phyloP scores from a whole-genome alignment of 805 yeast genomes.

The Danielia oregonensis region DNA sequence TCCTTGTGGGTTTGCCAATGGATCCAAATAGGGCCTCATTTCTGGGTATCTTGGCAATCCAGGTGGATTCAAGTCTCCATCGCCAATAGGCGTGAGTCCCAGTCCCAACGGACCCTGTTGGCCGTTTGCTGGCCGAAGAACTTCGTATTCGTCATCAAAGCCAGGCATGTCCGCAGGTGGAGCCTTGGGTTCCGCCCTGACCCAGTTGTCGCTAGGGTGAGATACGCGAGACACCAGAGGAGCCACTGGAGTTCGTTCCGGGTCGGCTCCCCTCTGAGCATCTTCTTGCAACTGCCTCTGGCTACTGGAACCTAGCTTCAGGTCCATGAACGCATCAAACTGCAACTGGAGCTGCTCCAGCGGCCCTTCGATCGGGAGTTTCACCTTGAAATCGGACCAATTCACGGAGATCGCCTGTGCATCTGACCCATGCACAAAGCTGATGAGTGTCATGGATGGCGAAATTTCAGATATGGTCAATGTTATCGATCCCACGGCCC shows the following conservation, averaged over 20 bases:
- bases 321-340: conserved; percentile 1
- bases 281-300: not conserved
- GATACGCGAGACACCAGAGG: not conserved
- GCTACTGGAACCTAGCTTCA: not conserved
- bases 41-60: conserved; percentile 40
- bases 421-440: not conserved
- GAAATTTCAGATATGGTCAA: not conserved
- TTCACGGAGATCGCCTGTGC: not conserved
- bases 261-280: not conserved
- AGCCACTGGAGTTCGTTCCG: not conserved
- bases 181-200: not conserved
- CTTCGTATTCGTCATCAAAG: conserved; percentile 52
- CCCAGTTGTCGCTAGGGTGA: too few relatives aligned
- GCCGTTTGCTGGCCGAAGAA: conserved; percentile 5
- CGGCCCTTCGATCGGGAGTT: not conserved
- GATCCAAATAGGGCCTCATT: conserved; percentile 43
- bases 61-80: conserved; percentile 48
- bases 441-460: conserved; percentile 1
- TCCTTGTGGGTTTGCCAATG: conserved; percentile 24
- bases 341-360: not conserved
- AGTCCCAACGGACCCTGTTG: not conserved
- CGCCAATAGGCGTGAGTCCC: conserved; percentile 40
- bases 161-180: conserved; percentile 44
- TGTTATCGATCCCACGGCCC: not conserved
- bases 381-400: conserved; percentile 1